Conservation (phyloP, 768 basidiomycete genomes). For the Podaxis pistillaris region DNA sequence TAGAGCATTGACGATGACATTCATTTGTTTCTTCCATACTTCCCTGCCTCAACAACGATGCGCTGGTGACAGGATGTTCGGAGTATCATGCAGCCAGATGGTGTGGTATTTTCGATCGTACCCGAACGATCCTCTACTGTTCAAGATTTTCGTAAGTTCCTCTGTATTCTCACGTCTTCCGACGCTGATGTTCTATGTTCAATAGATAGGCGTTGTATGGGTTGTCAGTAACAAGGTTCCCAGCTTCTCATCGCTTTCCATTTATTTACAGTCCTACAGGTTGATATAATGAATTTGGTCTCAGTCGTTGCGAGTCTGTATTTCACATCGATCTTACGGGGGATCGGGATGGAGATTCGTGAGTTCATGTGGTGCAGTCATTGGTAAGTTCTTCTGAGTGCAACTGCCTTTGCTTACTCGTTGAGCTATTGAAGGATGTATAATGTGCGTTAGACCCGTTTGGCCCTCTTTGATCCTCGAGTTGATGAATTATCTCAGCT, state of each 20-base stretch:
- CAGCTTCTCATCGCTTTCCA: neutral
- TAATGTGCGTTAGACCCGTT: neutral
- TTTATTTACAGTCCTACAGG: neutral
- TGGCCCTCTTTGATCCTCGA: neutral
- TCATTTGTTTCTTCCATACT: neutral
- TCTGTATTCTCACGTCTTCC: neutral
- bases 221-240: neutral
- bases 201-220: neutral
- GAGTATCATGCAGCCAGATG: constrained; percentile 1
- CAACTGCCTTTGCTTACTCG: neutral
- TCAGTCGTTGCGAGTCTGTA: neutral
- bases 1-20: neutral
- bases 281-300: neutral
- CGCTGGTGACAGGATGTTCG: neutral
- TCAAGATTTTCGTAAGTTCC: neutral
- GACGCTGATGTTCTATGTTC: too few relatives aligned
- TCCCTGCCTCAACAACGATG: neutral
- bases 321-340: neutral
- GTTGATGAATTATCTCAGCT: neutral
- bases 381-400: neutral
- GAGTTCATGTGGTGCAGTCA: neutral
- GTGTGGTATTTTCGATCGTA: constrained; percentile 9
- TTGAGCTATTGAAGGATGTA: neutral
- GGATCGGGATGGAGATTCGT: neutral
- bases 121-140: neutral